phyloP scores from a whole-genome alignment of 495 filamentous ascomycete genomes.

The Chlorociboria aeruginascens region DNA sequence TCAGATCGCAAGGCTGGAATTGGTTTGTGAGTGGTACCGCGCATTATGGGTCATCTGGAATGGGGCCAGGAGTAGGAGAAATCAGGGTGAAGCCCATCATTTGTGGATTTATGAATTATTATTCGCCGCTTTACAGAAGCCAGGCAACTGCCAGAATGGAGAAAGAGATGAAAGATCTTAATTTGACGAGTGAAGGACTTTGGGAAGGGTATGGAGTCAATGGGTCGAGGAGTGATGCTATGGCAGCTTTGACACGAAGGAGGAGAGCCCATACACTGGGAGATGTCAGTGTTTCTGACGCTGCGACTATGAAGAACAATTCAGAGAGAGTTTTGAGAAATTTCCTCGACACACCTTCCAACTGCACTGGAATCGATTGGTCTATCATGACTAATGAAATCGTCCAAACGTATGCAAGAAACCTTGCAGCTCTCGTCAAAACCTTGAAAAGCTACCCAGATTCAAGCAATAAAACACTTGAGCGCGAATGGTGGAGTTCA shows the following conservation, averaged over 20 bases:
- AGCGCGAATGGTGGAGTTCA: background rate
- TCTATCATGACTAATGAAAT: conserved; percentile 13
- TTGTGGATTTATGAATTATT: conserved; percentile 25
- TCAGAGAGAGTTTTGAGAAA: conserved; percentile 17
- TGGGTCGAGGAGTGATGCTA: conserved; percentile 2
- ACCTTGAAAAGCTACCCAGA: conserved; percentile 4
- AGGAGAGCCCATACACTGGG: conserved; percentile 20
- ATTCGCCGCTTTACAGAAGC: conserved; percentile 19
- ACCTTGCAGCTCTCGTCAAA: conserved; percentile 1
- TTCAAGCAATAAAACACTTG: background rate
- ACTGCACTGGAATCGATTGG: conserved; percentile 24
- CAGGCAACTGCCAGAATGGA: conserved; percentile 3
- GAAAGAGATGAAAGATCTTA: conserved; percentile 16
- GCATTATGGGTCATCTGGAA: conserved; percentile 20
- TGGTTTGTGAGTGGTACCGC: conserved; percentile 20
- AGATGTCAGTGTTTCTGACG: conserved; percentile 18
- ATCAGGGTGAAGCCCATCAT: conserved; percentile 14
- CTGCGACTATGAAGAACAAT: conserved; percentile 15
- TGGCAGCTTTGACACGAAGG: conserved; percentile 18
- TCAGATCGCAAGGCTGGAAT: conserved; percentile 18
- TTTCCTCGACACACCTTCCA: conserved; percentile 6
- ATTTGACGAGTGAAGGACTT: conserved; percentile 18
- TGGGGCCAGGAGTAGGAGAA: conserved; percentile 18
- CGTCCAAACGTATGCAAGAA: conserved; percentile 16
- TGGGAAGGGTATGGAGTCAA: conserved; percentile 15